phyloP scores from a whole-genome alignment of 129 eudicot species.

The Smallanthus sonchifolius region DNA sequence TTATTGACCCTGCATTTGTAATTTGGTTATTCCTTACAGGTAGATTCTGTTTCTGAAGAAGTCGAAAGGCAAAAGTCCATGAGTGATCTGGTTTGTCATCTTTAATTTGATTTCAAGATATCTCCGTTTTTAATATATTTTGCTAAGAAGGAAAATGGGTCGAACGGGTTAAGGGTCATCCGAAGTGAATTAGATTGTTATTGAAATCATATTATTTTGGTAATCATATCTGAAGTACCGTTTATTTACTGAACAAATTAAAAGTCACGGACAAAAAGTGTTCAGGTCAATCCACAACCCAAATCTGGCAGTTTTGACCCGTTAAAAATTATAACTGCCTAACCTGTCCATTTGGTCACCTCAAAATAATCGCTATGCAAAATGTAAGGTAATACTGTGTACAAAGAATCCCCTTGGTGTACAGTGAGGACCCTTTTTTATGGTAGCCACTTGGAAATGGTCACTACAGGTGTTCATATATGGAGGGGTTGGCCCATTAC shows the following conservation, averaged over 20 bases:
- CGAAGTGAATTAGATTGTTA: not conserved
- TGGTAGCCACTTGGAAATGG: not conserved
- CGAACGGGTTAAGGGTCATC: not conserved
- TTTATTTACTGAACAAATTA: not conserved
- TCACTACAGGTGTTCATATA: conserved; percentile 10
- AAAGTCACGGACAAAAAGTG: not conserved
- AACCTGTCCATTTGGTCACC: not conserved
- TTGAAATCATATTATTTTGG: not conserved
- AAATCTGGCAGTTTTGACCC: not conserved
- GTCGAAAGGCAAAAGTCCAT: conserved; percentile 58
- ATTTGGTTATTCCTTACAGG: conserved; percentile 30
- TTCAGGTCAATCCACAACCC: not conserved
- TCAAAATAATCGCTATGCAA: not conserved
- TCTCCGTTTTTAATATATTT: not conserved
- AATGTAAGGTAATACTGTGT: not conserved
- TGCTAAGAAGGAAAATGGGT: not conserved
- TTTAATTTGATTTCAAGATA: not conserved
- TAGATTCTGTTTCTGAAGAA: conserved; percentile 88
- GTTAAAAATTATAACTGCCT: not conserved
- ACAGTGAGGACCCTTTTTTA: not conserved
- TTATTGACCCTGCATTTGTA: not conserved
- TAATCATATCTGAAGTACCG: not conserved
- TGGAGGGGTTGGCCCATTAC: conserved; percentile 96
- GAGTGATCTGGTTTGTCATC: conserved; percentile 60
- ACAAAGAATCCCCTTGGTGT: not conserved